These are phyloP conservation scores for Entrophospora sp. DNA, from an alignment of 192 early-diverging fungal genomes.

Conservation along the genomic window DNA sequence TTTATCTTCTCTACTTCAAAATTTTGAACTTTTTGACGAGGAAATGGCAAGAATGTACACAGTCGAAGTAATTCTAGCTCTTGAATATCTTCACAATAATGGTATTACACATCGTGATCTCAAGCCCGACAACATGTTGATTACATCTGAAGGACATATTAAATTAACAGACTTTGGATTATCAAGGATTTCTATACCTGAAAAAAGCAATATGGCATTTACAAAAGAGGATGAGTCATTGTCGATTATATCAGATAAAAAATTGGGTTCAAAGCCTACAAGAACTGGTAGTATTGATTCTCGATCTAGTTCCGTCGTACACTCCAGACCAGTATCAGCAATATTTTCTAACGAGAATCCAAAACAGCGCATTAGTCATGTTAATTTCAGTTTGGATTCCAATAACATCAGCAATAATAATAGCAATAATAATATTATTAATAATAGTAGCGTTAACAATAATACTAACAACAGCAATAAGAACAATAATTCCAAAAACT, in stretches of 20 bases:
- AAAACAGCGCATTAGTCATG: background rate
- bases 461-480: too few species aligned
- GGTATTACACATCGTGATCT: too few species aligned
- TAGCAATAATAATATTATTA: too few species aligned
- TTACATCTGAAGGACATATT: slow-evolving; percentile 80
- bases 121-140: slow-evolving; percentile 75
- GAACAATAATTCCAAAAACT: too few species aligned
- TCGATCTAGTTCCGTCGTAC: background rate
- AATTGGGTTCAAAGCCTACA: background rate
- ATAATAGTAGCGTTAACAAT: too few species aligned
- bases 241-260: slow-evolving; percentile 12
- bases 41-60: slow-evolving; percentile 78
- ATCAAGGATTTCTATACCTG: slow-evolving; percentile 65
- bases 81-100: slow-evolving; percentile 86
- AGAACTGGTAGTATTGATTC: background rate
- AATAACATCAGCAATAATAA: too few species aligned
- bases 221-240: slow-evolving; percentile 14
- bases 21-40: slow-evolving; percentile 71
- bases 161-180: slow-evolving; percentile 94
- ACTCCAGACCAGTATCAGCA: background rate
- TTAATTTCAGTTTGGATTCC: background rate
- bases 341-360: slow-evolving; percentile 10
- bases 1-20: slow-evolving; percentile 64
- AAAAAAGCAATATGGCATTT: slow-evolving; percentile 28
- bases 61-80: slow-evolving; percentile 78